A percentile compares a stretch with the other conserved stretches of the same genome.
phyloP scores from a whole-genome alignment of 257 asterid species.

The Fraxinus quadrangulata region DNA sequence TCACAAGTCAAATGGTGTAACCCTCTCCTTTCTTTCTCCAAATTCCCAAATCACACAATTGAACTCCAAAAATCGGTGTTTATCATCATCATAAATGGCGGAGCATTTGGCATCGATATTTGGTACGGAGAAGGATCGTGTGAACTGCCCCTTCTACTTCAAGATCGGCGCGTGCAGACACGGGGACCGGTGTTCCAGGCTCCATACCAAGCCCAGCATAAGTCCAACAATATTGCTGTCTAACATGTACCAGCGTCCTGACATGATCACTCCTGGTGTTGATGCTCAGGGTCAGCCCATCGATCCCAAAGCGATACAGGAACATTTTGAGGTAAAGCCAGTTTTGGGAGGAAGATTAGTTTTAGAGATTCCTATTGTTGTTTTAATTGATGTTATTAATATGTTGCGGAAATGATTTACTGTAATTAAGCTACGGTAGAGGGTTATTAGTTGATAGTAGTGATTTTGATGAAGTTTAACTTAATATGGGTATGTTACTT shows the following conservation, averaged over 20 bases:
- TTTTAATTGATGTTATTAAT: not conserved
- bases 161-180: conserved; percentile 98
- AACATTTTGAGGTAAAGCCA: conserved; percentile 76
- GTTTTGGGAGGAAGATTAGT: not conserved
- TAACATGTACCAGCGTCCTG: conserved; percentile 95
- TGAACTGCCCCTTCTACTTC: conserved; percentile 93
- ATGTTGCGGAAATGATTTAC: not conserved
- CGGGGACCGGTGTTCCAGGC: conserved; percentile 97
- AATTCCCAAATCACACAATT: not conserved
- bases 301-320: conserved; percentile 77
- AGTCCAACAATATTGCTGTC: conserved; percentile 86
- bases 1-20: not conserved
- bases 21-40: not conserved
- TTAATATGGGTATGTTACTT: not conserved
- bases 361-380: not conserved
- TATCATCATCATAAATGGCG: conserved; percentile 50
- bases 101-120: conserved; percentile 92
- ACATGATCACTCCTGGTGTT: conserved; percentile 93
- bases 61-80: not conserved
- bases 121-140: conserved; percentile 92
- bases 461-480: not conserved
- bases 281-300: conserved; percentile 85
- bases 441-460: not conserved
- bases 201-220: conserved; percentile 88
- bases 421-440: not conserved